Conservation (phyloP, 1,284 basidiomycete genomes). For the Cryptococcus sp. region DNA sequence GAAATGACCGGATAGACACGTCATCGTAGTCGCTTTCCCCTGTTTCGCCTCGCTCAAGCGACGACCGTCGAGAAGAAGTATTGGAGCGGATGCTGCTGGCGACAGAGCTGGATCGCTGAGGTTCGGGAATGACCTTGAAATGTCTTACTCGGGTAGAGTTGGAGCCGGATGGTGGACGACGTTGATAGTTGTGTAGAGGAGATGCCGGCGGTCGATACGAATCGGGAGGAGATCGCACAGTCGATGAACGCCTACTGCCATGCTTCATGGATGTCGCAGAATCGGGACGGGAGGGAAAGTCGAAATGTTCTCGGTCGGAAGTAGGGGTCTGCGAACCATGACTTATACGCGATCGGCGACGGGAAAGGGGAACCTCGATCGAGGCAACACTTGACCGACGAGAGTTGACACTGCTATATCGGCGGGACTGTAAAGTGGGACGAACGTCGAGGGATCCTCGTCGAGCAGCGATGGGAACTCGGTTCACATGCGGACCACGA, state of each 20-base stretch:
- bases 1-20: constrained; percentile 22
- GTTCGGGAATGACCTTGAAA: constrained; percentile 38
- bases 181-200: constrained; percentile 41
- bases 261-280: constrained; percentile 27
- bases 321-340: constrained; percentile 45
- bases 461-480: constrained; percentile 20
- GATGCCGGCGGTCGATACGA: constrained; percentile 24
- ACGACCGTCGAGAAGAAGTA: constrained; percentile 29
- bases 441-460: constrained; percentile 35
- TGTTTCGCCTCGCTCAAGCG: constrained; percentile 15
- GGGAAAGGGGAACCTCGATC: constrained; percentile 29
- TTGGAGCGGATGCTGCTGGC: constrained; percentile 35
- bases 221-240: too few species aligned
- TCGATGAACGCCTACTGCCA: constrained; percentile 23
- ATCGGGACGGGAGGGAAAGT: constrained; percentile 13
- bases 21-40: constrained; percentile 25
- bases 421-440: constrained; percentile 35
- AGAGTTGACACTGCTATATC: constrained; percentile 46
- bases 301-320: constrained; percentile 34
- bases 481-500: constrained; percentile 22
- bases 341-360: constrained; percentile 36
- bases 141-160: constrained; percentile 37
- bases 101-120: constrained; percentile 31
- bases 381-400: constrained; percentile 44
- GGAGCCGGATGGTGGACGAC: constrained; percentile 33